These are phyloP conservation scores for Colletotrichum tamarilloi DNA, from an alignment of 2,329 filamentous ascomycete genomes.

Conservation along the genomic window DNA sequence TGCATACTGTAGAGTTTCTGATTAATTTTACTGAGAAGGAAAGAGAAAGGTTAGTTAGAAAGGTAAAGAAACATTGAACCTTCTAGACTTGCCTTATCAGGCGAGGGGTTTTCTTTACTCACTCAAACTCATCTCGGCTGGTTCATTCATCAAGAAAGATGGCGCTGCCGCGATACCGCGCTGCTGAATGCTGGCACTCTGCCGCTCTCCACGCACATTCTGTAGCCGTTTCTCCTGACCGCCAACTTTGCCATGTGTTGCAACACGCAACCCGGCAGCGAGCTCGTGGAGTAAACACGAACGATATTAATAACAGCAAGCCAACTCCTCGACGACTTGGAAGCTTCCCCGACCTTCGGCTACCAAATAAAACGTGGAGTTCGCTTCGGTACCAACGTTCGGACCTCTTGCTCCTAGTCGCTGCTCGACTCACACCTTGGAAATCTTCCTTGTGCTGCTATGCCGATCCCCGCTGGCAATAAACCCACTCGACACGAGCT, in stretches of 20 bases:
- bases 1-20: background rate
- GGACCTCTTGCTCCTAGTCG: background rate
- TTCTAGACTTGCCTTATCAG: slow-evolving; percentile 1
- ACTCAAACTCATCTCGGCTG: background rate
- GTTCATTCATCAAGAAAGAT: background rate
- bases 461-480: slow-evolving; percentile 1
- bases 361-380: background rate
- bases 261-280: background rate
- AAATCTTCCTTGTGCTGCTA: background rate
- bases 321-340: background rate
- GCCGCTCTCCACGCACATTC: background rate
- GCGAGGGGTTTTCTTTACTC: background rate
- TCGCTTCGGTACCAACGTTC: background rate
- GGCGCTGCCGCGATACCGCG: background rate
- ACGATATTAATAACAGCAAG: background rate
- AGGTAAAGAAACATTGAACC: background rate
- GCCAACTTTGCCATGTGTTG: background rate
- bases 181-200: background rate
- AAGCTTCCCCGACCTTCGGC: background rate
- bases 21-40: slow-evolving; percentile 1
- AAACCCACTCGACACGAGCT: slow-evolving; percentile 23
- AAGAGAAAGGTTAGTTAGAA: background rate
- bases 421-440: background rate
- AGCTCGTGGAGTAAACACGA: background rate
- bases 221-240: background rate